A percentile compares a stretch with the other conserved stretches of the same genome.
These are phyloP conservation scores for Capronia epimyces DNA, from an alignment of 2,329 filamentous ascomycete species.

Conservation along the genomic window DNA sequence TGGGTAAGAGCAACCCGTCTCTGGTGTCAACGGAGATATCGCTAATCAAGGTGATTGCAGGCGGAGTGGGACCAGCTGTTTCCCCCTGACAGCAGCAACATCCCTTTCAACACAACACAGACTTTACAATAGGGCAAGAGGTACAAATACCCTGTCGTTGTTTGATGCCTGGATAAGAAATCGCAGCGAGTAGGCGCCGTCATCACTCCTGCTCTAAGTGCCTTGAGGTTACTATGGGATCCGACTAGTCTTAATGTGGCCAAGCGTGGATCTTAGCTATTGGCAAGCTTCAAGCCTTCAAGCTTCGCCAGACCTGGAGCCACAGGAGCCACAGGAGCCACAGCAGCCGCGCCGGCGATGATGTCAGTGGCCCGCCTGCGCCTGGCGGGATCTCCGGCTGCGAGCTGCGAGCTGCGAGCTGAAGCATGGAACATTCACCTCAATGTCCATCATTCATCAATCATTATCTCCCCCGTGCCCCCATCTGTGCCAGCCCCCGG, in stretches of 20 bases:
- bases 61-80: constrained; percentile 37
- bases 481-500: too few species aligned
- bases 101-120: constrained; percentile 38
- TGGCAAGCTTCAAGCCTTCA: not conserved
- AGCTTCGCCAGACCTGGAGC: too few species aligned
- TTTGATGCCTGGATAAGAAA: too few species aligned
- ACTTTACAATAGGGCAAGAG: constrained; percentile 5
- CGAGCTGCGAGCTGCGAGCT: not conserved
- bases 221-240: too few species aligned
- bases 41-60: constrained; percentile 17
- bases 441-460: too few species aligned
- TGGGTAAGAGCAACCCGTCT: constrained; percentile 50
- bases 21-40: not conserved
- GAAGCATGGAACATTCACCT: too few species aligned
- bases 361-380: constrained; percentile 7
- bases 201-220: too few species aligned
- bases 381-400: not conserved
- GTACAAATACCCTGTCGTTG: too few species aligned
- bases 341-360: constrained; percentile 7
- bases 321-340: too few species aligned
- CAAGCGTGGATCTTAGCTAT: not conserved
- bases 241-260: not conserved
- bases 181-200: too few species aligned
- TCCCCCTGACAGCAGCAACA: constrained; percentile 46
- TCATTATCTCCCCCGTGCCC: too few species aligned